Evolutionary conservation across 768 basidiomycete genomes (phyloP).

Genomic region (Tulasnella sp.): DNA sequence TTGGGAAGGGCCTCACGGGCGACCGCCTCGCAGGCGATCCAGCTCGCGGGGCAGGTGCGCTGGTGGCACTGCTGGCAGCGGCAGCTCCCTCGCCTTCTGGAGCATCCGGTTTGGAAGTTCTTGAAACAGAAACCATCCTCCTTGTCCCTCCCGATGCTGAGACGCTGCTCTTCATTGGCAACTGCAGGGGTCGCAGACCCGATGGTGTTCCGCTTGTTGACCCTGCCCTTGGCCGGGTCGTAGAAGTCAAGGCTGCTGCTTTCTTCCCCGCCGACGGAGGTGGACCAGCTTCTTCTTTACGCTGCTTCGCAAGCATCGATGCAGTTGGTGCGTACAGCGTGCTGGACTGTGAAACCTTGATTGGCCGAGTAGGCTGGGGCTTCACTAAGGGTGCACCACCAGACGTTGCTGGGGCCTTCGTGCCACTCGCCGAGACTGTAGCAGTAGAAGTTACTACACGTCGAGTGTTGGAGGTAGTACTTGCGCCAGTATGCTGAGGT

Average conservation of each 20-base stretch:
- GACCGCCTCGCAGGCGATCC: background rate
- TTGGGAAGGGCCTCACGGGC: background rate
- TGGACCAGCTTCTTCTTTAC: background rate
- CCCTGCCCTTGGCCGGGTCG: conserved; percentile 9
- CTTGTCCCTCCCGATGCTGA: conserved; percentile 8
- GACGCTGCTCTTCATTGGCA: conserved; percentile 4
- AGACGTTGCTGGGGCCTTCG: conserved; percentile 41
- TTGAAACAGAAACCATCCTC: conserved; percentile 17
- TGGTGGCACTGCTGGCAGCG: background rate
- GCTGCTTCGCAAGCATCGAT: conserved; percentile 66
- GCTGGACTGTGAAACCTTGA: conserved; percentile 9
- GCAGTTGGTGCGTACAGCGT: conserved; percentile 77
- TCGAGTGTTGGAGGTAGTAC: conserved; percentile 45
- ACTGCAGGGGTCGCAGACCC: background rate
- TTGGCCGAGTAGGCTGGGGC: conserved; percentile 60
- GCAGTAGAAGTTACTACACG: conserved; percentile 33
- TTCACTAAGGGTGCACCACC: conserved; percentile 51
- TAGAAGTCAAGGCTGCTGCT: background rate
- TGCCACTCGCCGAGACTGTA: conserved; percentile 28
- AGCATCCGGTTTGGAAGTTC: background rate
- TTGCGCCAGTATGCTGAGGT: conserved; percentile 51
- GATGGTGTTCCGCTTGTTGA: conserved; percentile 16
- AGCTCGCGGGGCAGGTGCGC: background rate
- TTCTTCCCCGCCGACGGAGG: conserved; percentile 20
- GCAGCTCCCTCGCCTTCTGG: background rate